Conservation (phyloP, 2,329 filamentous ascomycete genomes). For the Domatiomyces catenatus region DNA sequence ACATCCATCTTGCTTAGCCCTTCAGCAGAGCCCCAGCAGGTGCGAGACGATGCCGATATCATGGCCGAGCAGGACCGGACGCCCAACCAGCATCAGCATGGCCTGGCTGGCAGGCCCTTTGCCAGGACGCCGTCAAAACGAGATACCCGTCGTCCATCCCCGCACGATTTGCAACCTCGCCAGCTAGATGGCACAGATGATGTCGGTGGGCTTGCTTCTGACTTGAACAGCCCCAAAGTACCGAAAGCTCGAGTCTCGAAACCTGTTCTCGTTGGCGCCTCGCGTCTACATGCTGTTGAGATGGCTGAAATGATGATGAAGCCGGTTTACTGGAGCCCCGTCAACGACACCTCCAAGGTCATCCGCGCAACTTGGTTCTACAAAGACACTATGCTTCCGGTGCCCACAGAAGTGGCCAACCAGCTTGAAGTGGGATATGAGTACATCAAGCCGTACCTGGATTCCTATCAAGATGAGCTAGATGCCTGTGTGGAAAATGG, state of each 20-base stretch:
- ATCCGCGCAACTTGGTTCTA: conserved; percentile 93
- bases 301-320: conserved; percentile 76
- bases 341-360: conserved; percentile 75
- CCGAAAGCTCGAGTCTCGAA: neutral
- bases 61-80: neutral
- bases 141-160: neutral
- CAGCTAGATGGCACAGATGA: neutral
- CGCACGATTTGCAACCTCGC: neutral
- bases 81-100: neutral
- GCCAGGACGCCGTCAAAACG: conserved; percentile 24
- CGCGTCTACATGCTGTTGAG: conserved; percentile 76
- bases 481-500: conserved; percentile 83
- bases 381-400: conserved; percentile 79
- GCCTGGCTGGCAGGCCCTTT: conserved; percentile 30
- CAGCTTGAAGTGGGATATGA: conserved; percentile 82
- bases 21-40: neutral
- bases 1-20: neutral
- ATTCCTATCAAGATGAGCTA: conserved; percentile 85
- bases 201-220: neutral
- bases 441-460: conserved; percentile 72
- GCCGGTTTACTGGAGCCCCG: conserved; percentile 92
- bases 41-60: neutral
- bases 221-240: neutral
- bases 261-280: conserved; percentile 62
- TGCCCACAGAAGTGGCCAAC: conserved; percentile 75